Evolutionary conservation across 805 yeast species (phyloP).

Genomic region (Lachancea cidri): DNA sequence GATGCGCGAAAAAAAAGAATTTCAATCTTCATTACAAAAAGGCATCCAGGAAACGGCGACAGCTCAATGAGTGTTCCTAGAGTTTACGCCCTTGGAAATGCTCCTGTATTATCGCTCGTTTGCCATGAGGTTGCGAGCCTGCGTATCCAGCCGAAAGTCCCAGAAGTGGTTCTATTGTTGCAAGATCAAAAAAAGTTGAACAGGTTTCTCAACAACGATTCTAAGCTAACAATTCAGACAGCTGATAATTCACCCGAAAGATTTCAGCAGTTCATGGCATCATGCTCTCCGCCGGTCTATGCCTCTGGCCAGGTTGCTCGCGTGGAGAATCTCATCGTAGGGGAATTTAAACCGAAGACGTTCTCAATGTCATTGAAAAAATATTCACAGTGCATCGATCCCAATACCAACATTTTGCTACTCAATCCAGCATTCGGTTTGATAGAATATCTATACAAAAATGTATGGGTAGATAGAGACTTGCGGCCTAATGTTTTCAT

Average conservation of each 20-base stretch:
- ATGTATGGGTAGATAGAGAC: conserved; percentile 46
- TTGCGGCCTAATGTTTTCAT: conserved; percentile 53
- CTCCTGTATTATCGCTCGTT: conserved; percentile 34
- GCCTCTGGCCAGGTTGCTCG: conserved; percentile 28
- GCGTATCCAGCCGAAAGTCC: conserved; percentile 34
- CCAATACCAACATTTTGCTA: conserved; percentile 52
- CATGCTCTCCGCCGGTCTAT: conserved; percentile 28
- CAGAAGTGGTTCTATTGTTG: conserved; percentile 39
- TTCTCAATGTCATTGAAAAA: conserved; percentile 47
- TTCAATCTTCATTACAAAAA: background rate
- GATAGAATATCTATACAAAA: conserved; percentile 40
- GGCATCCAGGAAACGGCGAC: background rate
- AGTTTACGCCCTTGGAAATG: conserved; percentile 42
- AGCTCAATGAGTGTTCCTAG: conserved; percentile 26
- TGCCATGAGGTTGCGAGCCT: conserved; percentile 44
- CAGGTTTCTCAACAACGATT: conserved; percentile 38
- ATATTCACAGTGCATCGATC: conserved; percentile 37
- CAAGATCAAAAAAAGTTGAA: conserved; percentile 39
- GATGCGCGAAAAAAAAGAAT: background rate
- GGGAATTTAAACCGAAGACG: conserved; percentile 54
- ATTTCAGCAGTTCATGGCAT: conserved; percentile 28
- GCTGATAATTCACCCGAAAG: conserved; percentile 10
- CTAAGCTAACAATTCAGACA: conserved; percentile 32
- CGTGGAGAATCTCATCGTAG: conserved; percentile 51
- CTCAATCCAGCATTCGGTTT: conserved; percentile 73